phyloP scores from a whole-genome alignment of 768 basidiomycete species.

The Daedalea quercina region DNA sequence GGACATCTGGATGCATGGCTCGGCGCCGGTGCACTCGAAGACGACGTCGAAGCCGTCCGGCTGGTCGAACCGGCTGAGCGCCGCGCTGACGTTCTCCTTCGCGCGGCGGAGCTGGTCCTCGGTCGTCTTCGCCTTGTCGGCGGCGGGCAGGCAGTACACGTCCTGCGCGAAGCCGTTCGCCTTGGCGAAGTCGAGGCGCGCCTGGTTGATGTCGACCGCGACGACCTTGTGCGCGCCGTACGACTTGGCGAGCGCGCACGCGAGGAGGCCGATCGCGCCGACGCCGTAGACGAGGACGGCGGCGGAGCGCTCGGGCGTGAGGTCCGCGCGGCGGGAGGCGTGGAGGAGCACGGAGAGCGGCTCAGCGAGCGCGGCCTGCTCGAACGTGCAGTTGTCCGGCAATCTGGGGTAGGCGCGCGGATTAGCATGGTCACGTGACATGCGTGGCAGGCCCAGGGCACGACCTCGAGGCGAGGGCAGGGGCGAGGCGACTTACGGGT shows the following conservation, averaged over 20 bases:
- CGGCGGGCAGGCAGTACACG: conserved; percentile 55
- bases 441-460: background rate
- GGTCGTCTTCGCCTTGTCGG: conserved; percentile 34
- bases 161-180: conserved; percentile 69
- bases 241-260: conserved; percentile 70
- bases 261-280: conserved; percentile 90
- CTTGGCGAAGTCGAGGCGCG: conserved; percentile 74
- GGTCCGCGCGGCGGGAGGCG: conserved; percentile 39
- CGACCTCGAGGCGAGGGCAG: background rate
- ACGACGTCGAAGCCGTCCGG: conserved; percentile 86
- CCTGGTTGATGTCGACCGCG: conserved; percentile 81
- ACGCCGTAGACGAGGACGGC: conserved; percentile 86
- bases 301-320: conserved; percentile 30
- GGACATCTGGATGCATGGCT: conserved; percentile 86
- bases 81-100: conserved; percentile 46
- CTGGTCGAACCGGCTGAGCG: conserved; percentile 49
- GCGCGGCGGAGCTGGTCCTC: conserved; percentile 55
- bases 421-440: background rate
- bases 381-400: conserved; percentile 68
- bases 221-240: conserved; percentile 67
- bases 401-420: conserved; percentile 38
- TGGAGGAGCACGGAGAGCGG: conserved; percentile 87
- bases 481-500: conserved; percentile 57
- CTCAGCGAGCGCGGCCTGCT: conserved; percentile 85
- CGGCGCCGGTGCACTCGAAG: conserved; percentile 94